Evolutionary conservation across 306 rosid genomes (phyloP).

Genomic region (Gynostemma pentaphyllum): DNA sequence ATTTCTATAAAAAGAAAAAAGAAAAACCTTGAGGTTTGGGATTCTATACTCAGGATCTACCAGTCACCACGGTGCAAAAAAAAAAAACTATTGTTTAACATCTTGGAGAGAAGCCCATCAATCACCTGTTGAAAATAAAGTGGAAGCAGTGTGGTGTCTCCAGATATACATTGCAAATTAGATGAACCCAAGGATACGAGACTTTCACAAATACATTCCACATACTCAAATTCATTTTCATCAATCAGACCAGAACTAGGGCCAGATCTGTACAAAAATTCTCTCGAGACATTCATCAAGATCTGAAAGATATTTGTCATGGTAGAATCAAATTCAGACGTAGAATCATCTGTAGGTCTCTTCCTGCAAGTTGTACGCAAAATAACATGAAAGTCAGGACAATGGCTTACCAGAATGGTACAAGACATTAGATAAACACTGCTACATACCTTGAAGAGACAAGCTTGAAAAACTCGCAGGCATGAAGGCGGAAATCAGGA

Average conservation of each 20-base stretch:
- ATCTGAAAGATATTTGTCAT: constrained; percentile 57
- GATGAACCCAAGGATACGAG: constrained; percentile 70
- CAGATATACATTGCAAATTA: constrained; percentile 75
- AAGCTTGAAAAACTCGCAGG: constrained; percentile 89
- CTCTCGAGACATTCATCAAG: constrained; percentile 68
- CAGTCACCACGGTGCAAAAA: not conserved
- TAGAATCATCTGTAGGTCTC: constrained; percentile 57
- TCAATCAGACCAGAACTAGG: constrained; percentile 38
- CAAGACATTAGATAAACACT: constrained; percentile 9
- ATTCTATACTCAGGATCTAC: not conserved
- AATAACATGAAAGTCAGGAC: constrained; percentile 11
- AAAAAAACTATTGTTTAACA: not conserved
- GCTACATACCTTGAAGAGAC: constrained; percentile 65
- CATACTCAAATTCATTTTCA: constrained; percentile 72
- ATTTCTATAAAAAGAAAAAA: too few species aligned
- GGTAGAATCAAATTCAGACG: constrained; percentile 68
- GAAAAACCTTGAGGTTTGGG: not conserved
- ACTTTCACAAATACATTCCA: constrained; percentile 79
- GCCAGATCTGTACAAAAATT: constrained; percentile 48
- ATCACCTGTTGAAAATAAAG: constrained; percentile 75
- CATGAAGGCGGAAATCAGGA: constrained; percentile 89
- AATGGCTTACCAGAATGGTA: constrained; percentile 8
- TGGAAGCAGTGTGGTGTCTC: constrained; percentile 41
- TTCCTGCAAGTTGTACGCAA: constrained; percentile 40
- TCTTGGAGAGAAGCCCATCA: constrained; percentile 5